phyloP scores from a whole-genome alignment of 306 rosid genomes.

The Prunus campanulata region DNA sequence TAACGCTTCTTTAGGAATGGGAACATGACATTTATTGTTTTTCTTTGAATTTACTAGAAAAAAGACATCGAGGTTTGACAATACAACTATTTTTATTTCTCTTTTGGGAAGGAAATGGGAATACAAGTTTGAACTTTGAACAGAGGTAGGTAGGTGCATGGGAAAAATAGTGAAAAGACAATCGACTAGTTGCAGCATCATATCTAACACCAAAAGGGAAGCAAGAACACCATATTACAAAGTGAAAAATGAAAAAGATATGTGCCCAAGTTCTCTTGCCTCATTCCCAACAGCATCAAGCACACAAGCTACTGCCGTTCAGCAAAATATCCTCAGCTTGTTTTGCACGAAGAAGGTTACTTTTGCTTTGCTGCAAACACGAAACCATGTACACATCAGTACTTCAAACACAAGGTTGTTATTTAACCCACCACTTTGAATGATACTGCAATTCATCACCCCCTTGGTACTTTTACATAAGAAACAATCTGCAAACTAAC shows the following conservation, averaged over 20 bases:
- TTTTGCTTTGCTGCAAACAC: not conserved
- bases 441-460: not conserved
- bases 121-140: not conserved
- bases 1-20: too few species aligned
- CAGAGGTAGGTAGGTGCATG: not conserved
- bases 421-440: not conserved
- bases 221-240: constrained; percentile 6
- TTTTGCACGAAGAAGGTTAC: not conserved
- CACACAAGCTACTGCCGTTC: not conserved
- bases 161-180: not conserved
- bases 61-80: too few species aligned
- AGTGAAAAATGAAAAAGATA: not conserved
- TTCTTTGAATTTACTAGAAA: too few species aligned
- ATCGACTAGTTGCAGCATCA: not conserved
- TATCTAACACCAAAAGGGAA: not conserved
- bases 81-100: too few species aligned
- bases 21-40: too few species aligned
- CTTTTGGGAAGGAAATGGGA: not conserved
- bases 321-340: not conserved
- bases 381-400: not conserved
- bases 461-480: not conserved
- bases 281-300: not conserved
- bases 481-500: constrained; percentile 27
- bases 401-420: not conserved
- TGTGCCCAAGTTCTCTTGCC: not conserved